A percentile compares a stretch with the other conserved stretches of the same genome.
Evolutionary conservation across 2,329 filamentous ascomycete species (phyloP).

Genomic region (Diaporthe vexans): DNA sequence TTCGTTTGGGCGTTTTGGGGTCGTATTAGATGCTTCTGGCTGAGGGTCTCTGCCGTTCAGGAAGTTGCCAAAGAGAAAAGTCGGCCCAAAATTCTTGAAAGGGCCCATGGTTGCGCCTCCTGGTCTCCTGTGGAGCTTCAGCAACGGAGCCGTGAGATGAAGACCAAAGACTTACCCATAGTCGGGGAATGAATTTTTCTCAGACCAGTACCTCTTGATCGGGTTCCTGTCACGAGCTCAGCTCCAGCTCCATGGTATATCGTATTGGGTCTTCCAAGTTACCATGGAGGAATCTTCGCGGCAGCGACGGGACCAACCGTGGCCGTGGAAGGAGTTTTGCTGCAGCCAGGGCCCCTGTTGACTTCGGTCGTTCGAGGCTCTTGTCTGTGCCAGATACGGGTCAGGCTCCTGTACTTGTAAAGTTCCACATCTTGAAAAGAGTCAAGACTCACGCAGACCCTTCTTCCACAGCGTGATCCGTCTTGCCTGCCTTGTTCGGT

Average conservation of each 20-base stretch:
- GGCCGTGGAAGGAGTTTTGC: background rate
- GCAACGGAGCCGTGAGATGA: conserved; percentile 29
- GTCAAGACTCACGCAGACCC: conserved; percentile 4
- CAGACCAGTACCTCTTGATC: conserved; percentile 50
- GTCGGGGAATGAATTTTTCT: conserved; percentile 57
- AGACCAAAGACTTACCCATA: conserved; percentile 54
- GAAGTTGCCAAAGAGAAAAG: conserved; percentile 16
- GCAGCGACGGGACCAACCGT: background rate
- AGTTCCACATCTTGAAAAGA: background rate
- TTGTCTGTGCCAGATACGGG: background rate
- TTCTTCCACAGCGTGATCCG: conserved; percentile 14
- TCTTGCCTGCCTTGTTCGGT: background rate
- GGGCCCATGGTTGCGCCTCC: conserved; percentile 22
- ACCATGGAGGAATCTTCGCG: conserved; percentile 29
- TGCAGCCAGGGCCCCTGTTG: background rate
- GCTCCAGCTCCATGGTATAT: background rate
- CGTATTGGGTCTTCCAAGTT: background rate
- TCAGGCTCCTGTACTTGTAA: background rate
- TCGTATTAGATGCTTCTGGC: background rate
- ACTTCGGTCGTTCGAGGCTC: background rate
- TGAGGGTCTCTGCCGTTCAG: background rate
- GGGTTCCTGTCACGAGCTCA: conserved; percentile 40
- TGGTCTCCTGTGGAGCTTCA: conserved; percentile 33
- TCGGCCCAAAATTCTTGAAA: background rate
- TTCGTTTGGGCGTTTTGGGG: conserved; percentile 33